Evolutionary conservation across 805 yeast species (phyloP).

Genomic region (Candida insectalens): DNA sequence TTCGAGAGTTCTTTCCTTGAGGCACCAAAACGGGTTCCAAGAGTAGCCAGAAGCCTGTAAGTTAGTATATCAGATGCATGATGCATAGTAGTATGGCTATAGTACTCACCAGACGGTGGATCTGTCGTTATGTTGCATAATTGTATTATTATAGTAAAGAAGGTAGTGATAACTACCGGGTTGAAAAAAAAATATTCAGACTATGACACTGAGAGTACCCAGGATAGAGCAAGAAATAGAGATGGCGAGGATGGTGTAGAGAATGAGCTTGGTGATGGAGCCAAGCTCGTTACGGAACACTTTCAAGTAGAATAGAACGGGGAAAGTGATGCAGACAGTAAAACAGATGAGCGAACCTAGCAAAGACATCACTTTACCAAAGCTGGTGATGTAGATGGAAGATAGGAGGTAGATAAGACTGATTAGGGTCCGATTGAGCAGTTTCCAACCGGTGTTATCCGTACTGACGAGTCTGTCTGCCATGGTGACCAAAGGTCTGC

Average conservation of each 20-base stretch:
- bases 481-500: constrained; percentile 72
- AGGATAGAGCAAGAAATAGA: constrained; percentile 40
- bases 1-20: constrained; percentile 24
- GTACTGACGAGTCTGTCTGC: neutral
- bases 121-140: too few species aligned
- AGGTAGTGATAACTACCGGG: too few species aligned
- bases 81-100: too few species aligned
- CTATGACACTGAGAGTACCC: constrained; percentile 50
- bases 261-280: constrained; percentile 26
- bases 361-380: constrained; percentile 74
- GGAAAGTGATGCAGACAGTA: constrained; percentile 69
- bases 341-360: constrained; percentile 77
- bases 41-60: constrained; percentile 24
- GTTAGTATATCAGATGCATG: too few species aligned
- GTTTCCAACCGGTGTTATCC: constrained; percentile 3
- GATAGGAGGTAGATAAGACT: constrained; percentile 47
- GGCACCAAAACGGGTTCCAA: constrained; percentile 15
- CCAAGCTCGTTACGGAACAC: constrained; percentile 39
- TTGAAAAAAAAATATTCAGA: too few species aligned
- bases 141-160: too few species aligned
- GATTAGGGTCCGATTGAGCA: constrained; percentile 29
- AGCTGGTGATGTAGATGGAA: constrained; percentile 63
- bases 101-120: too few species aligned
- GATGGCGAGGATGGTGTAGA: constrained; percentile 33
- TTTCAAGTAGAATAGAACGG: constrained; percentile 59